Evolutionary conservation across 1,139 yeast genomes (phyloP).

Genomic region (Casaregolazyma suthepensis): DNA sequence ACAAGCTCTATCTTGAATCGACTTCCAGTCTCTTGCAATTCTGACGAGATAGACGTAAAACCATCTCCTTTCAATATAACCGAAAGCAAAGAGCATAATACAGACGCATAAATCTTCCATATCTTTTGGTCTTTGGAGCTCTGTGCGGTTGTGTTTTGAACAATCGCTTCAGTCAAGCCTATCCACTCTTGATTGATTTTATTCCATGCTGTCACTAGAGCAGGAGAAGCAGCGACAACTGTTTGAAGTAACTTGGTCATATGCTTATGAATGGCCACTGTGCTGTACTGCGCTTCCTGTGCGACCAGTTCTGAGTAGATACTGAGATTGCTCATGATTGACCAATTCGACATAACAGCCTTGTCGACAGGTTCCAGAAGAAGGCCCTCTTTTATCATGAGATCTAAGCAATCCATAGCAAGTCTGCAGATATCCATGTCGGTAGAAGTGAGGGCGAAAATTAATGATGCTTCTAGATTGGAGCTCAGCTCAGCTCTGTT

Average conservation of each 20-base stretch:
- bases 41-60: constrained; percentile 21
- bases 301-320: constrained; percentile 45
- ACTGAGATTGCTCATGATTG: constrained; percentile 29
- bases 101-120: constrained; percentile 38
- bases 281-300: constrained; percentile 59
- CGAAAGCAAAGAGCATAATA: constrained; percentile 39
- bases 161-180: constrained; percentile 34
- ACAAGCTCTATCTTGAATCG: constrained; percentile 24
- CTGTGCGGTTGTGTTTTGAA: constrained; percentile 9
- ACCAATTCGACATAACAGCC: constrained; percentile 25
- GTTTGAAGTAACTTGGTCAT: constrained; percentile 49
- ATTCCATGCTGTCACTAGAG: constrained; percentile 57
- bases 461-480: constrained; percentile 43
- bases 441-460: constrained; percentile 50
- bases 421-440: constrained; percentile 51
- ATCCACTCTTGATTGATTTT: constrained; percentile 46
- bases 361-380: constrained; percentile 23
- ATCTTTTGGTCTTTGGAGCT: constrained; percentile 17
- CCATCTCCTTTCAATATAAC: constrained; percentile 24
- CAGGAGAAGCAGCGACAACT: constrained; percentile 52
- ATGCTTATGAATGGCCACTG: constrained; percentile 69
- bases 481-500: constrained; percentile 28
- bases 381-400: constrained; percentile 40
- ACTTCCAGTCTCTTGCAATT: constrained; percentile 23
- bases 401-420: constrained; percentile 44